A percentile compares a stretch with the other conserved stretches of the same genome.
Conservation (phyloP, 768 basidiomycete species). For the Russula lepida region DNA sequence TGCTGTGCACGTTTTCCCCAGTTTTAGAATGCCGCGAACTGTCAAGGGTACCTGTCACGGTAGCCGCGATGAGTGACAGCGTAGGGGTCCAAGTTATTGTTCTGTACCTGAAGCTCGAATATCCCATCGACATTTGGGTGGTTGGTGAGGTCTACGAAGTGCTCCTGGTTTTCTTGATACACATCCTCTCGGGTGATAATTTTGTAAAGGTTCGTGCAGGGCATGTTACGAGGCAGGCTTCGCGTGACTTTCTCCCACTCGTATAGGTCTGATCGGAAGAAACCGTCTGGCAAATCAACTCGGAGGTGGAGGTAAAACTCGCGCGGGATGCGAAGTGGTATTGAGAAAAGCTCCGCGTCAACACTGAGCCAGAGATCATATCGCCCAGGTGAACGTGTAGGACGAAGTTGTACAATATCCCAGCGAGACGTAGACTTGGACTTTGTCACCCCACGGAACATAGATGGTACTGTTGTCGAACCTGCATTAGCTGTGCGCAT, state of each 20-base stretch:
- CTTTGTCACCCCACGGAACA: conserved; percentile 59
- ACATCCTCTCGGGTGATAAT: conserved; percentile 75
- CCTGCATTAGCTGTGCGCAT: conserved; percentile 32
- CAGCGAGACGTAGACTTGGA: conserved; percentile 61
- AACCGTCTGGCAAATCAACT: conserved; percentile 48
- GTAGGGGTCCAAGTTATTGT: background rate
- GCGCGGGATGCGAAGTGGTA: conserved; percentile 79
- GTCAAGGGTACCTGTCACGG: conserved; percentile 63
- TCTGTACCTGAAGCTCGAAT: conserved; percentile 77
- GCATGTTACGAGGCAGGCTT: conserved; percentile 70
- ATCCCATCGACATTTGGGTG: conserved; percentile 93
- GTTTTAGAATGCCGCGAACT: conserved; percentile 68
- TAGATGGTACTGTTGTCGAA: conserved; percentile 49
- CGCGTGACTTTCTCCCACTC: conserved; percentile 62
- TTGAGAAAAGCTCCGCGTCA: conserved; percentile 66
- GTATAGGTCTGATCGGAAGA: conserved; percentile 67
- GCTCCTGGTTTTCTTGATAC: conserved; percentile 77
- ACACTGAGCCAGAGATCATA: conserved; percentile 85
- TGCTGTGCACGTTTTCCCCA: conserved; percentile 76
- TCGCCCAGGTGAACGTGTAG: conserved; percentile 67
- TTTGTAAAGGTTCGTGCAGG: conserved; percentile 74
- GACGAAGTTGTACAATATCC: conserved; percentile 90
- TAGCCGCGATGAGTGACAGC: background rate
- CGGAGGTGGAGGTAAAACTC: conserved; percentile 93
- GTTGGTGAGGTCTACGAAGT: conserved; percentile 88